Base-by-base conservation (phyloP, 2,329 filamentous ascomycete species). In the Fusarium guadeloupense region DNA sequence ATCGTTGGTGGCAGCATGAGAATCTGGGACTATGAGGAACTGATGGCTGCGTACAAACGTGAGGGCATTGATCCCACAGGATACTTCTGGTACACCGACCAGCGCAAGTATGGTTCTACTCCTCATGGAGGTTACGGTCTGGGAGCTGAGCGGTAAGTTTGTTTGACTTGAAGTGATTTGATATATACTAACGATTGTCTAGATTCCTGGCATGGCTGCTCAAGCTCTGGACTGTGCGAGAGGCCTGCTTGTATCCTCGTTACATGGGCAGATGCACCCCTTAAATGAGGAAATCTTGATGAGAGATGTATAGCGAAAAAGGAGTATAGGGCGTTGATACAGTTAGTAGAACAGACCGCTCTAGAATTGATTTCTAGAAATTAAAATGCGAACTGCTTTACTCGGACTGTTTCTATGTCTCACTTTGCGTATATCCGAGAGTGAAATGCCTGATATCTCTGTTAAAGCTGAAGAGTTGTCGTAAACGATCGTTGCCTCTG, bases 51-150 rank as follows among this genome's bases (percentile, higher is more conserved):
- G 1, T 99, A 96, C 76, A 87, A 92, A 77, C 87, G 89, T 61
- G 90, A 97, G 78, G 89, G 89, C 34, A 96, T 98, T 75, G 87
- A 91, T 69, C 87, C 93, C 17, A 85, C 85, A 69, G 88, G 89
- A 39, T 98, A 98, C 80, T 98, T 96, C 84, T 99, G 95, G 95
- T 99, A 98, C 81, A 96, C 93, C 26, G 95, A 97, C 79, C 93
- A 97, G 85, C 85, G 93, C 74, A 96, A 95, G 91, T 69, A 98
- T 74, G 95, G 95, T 51, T 93, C 90, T 49, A 93, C 90, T 38
- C 92, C 93, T 23, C 94, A 98, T 77, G 93, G 93, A 62, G 93
- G 94, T 50, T 98, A 97, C 76, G 94, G 94, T 47, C 83, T 99
- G 42, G 95, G 95, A 68, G 84, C 97, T 45, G 94, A 98, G 83